Conservation (phyloP, 768 basidiomycete species). For the Agrocybe chaxingu region DNA sequence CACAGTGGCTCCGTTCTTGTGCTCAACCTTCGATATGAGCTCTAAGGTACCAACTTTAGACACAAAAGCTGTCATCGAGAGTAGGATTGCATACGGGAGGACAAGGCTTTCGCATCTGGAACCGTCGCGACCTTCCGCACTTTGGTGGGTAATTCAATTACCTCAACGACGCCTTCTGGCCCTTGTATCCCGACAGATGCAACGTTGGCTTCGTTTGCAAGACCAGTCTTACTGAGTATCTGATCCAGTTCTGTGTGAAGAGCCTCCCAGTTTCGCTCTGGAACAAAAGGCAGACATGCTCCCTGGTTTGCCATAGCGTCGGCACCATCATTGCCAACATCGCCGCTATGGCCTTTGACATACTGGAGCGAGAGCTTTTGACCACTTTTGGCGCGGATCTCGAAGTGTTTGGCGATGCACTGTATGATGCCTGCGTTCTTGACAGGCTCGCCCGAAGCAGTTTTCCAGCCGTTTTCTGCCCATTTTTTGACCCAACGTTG, state of each 20-base stretch:
- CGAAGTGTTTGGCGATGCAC: slow-evolving; percentile 64
- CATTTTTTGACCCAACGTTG: slow-evolving; percentile 68
- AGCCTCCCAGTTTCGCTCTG: slow-evolving; percentile 62
- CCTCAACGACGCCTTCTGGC: background rate
- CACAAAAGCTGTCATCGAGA: no score
- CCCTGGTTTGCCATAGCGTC: slow-evolving; percentile 72
- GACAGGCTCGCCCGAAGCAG: slow-evolving; percentile 48
- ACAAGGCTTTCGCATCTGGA: background rate
- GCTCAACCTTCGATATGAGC: no score
- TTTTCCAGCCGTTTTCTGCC: slow-evolving; percentile 50
- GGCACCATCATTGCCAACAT: slow-evolving; percentile 83
- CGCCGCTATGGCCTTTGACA: slow-evolving; percentile 78
- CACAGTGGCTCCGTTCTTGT: no score
- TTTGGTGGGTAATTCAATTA: background rate
- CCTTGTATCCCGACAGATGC: slow-evolving; percentile 1
- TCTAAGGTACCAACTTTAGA: no score
- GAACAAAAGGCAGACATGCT: slow-evolving; percentile 28
- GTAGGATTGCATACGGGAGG: background rate
- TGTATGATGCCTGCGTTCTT: slow-evolving; percentile 73
- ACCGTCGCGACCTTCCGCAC: background rate
- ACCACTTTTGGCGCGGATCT: slow-evolving; percentile 44
- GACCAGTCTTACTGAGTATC: background rate
- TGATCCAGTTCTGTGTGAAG: slow-evolving; percentile 20
- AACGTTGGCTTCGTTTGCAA: background rate
- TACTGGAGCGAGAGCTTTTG: slow-evolving; percentile 63